Evolutionary conservation across 768 basidiomycete genomes (phyloP).

Genomic region (Cyathus striatus): DNA sequence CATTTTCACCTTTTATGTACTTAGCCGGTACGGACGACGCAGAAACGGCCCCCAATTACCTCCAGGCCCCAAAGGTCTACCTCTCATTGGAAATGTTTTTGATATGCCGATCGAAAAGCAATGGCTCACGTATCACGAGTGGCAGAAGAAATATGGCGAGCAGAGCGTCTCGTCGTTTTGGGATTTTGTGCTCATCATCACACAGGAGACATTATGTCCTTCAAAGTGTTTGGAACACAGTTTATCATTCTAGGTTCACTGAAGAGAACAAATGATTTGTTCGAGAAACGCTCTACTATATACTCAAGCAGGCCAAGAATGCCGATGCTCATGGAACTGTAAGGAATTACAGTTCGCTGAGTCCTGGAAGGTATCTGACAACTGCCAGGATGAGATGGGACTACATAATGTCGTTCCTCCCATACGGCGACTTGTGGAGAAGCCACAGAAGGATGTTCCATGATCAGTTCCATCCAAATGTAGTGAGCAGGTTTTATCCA

Average conservation of each 20-base stretch:
- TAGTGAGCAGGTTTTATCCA: conserved; percentile 35
- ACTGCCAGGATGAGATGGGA: conserved; percentile 18
- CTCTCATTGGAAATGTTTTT: conserved; percentile 14
- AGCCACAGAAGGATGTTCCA: conserved; percentile 46
- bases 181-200: neutral
- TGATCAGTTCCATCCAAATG: conserved; percentile 38
- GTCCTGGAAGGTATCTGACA: neutral
- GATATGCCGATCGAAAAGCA: conserved; percentile 11
- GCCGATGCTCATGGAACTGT: conserved; percentile 15
- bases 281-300: conserved; percentile 10
- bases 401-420: conserved; percentile 43
- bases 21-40: too few relatives aligned
- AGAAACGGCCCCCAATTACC: conserved; percentile 11
- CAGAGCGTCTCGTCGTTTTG: neutral
- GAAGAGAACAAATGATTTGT: conserved; percentile 9
- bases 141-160: conserved; percentile 13
- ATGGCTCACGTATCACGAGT: conserved; percentile 14
- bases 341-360: conserved; percentile 7
- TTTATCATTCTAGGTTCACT: conserved; percentile 9
- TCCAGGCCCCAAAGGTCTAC: conserved; percentile 14
- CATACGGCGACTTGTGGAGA: conserved; percentile 33
- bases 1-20: too few relatives aligned
- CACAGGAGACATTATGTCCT: conserved; percentile 9
- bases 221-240: conserved; percentile 3
- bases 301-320: conserved; percentile 20